Evolutionary conservation across 2,329 filamentous ascomycete species (phyloP).

Genomic region (Zymoseptoria ardabiliae): DNA sequence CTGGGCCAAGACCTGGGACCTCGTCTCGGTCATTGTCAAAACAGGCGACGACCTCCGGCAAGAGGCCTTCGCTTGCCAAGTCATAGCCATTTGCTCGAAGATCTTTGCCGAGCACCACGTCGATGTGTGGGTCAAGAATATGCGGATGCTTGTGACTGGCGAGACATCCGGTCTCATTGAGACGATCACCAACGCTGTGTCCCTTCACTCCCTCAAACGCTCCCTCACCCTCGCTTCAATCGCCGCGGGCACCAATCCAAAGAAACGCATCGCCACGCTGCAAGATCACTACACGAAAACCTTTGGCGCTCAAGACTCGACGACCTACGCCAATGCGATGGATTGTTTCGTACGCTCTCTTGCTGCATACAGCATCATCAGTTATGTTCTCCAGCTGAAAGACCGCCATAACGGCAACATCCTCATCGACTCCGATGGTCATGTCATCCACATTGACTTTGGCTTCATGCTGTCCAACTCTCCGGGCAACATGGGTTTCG

Average conservation of each 20-base stretch:
- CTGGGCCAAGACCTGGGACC: constrained; percentile 85
- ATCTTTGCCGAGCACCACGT: constrained; percentile 71
- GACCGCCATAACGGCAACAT: constrained; percentile 84
- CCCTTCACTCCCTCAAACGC: constrained; percentile 76
- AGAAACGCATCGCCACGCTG: constrained; percentile 70
- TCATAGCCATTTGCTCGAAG: constrained; percentile 73
- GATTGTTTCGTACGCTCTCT: constrained; percentile 76
- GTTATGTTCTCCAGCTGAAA: constrained; percentile 76
- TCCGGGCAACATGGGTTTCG: constrained; percentile 75
- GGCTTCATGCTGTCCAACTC: constrained; percentile 87
- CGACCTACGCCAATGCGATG: constrained; percentile 63
- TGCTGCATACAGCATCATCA: constrained; percentile 78
- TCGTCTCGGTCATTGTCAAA: constrained; percentile 81
- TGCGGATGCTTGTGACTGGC: constrained; percentile 79
- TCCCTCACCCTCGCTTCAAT: constrained; percentile 70
- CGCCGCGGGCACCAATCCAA: constrained; percentile 64
- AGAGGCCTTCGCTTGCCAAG: constrained; percentile 79
- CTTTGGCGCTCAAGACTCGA: constrained; percentile 63
- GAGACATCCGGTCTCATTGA: constrained; percentile 79
- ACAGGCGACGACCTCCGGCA: constrained; percentile 70
- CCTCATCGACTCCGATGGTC: constrained; percentile 75
- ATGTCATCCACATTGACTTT: constrained; percentile 85
- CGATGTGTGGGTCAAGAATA: constrained; percentile 80
- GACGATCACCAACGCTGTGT: constrained; percentile 82
- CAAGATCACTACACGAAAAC: constrained; percentile 75